phyloP scores from a whole-genome alignment of 768 basidiomycete genomes.

The Tephrocybe sp. region DNA sequence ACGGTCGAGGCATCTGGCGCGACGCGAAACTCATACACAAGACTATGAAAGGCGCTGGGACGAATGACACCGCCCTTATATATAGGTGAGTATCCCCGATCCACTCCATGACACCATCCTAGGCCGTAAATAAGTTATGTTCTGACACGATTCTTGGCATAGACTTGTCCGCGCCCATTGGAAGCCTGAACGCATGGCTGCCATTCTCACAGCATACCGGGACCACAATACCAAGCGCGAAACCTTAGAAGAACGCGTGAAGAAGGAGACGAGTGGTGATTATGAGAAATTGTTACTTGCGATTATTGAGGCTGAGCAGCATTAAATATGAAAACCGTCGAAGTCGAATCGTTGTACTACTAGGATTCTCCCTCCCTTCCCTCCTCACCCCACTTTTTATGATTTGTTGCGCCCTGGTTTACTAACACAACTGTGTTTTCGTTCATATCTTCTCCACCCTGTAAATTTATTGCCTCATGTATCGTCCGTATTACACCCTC shows the following conservation, averaged over 20 bases:
- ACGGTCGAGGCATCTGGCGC: slow-evolving; percentile 46
- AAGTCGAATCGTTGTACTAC: no score
- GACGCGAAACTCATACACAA: slow-evolving; percentile 53
- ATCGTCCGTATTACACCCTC: no score
- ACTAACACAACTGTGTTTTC: no score
- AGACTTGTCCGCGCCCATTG: slow-evolving; percentile 53
- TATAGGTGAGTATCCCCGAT: slow-evolving; percentile 21
- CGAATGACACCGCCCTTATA: slow-evolving; percentile 46
- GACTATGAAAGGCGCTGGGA: slow-evolving; percentile 53
- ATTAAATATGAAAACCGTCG: no score
- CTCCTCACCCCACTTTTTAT: no score
- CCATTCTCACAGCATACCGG: slow-evolving; percentile 48
- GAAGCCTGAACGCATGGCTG: slow-evolving; percentile 43
- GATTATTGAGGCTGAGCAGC: slow-evolving; percentile 14
- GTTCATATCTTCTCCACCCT: no score
- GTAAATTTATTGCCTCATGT: no score
- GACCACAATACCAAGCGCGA: slow-evolving; percentile 41
- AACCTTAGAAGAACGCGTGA: slow-evolving; percentile 40
- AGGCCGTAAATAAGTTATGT: no score
- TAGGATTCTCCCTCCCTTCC: no score
- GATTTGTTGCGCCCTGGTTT: no score
- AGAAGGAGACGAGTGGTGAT: slow-evolving; percentile 53
- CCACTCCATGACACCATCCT: neutral
- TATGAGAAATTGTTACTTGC: slow-evolving; percentile 39
- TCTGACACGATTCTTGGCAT: neutral